Evolutionary conservation across 768 basidiomycete species (phyloP).

Genomic region (Calocybe indica): DNA sequence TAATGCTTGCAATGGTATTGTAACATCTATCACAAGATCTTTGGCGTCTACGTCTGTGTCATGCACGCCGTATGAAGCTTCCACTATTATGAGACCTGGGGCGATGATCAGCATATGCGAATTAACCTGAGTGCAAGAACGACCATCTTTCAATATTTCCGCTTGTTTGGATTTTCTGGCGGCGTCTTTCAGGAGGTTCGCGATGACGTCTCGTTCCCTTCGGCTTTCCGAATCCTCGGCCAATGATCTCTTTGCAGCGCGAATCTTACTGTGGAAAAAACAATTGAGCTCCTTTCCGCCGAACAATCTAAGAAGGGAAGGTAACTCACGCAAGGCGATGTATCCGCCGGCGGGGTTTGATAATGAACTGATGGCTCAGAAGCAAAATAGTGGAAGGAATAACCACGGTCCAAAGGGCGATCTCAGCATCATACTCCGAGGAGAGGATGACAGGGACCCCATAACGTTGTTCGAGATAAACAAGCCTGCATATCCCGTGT

Average conservation of each 20-base stretch:
- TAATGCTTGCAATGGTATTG: constrained; percentile 74
- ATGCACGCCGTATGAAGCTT: constrained; percentile 65
- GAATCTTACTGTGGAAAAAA: constrained; percentile 49
- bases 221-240: constrained; percentile 61
- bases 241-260: constrained; percentile 53
- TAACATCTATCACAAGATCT: constrained; percentile 68
- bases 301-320: constrained; percentile 2
- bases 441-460: constrained; percentile 54
- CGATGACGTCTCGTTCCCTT: constrained; percentile 58
- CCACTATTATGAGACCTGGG: constrained; percentile 69
- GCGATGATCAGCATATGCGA: constrained; percentile 11
- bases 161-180: constrained; percentile 57
- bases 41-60: constrained; percentile 43
- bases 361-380: constrained; percentile 50
- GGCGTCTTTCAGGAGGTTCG: constrained; percentile 57
- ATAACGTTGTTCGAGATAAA: constrained; percentile 53
- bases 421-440: constrained; percentile 33
- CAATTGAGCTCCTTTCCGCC: background rate
- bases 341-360: constrained; percentile 49
- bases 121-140: constrained; percentile 4
- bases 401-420: constrained; percentile 46
- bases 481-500: constrained; percentile 28
- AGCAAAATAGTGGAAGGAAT: constrained; percentile 49
- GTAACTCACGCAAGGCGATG: constrained; percentile 46
- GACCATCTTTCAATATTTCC: constrained; percentile 68